phyloP scores from a whole-genome alignment of 345 rosid species.

The Salix udensis region DNA sequence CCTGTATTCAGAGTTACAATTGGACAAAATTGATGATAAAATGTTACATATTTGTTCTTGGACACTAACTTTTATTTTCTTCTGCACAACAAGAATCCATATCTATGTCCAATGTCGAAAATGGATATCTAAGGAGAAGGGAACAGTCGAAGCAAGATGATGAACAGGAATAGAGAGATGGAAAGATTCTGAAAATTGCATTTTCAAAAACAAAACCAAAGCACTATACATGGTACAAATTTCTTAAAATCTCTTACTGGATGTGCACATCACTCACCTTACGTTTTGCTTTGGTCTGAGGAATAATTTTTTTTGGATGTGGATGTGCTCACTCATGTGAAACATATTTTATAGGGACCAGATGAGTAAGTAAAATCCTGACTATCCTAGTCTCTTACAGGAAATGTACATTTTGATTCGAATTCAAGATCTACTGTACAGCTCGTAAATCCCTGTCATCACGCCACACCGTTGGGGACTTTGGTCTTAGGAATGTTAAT shows the following conservation, averaged over 20 bases:
- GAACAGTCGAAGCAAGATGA: neutral
- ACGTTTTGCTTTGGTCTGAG: constrained; percentile 36
- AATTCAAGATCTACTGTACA: no score
- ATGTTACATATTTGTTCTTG: neutral
- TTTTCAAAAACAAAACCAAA: neutral
- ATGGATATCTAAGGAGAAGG: no score
- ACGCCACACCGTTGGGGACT: neutral
- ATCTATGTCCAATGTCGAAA: no score
- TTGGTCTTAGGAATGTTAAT: constrained; percentile 54
- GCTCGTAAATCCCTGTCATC: no score
- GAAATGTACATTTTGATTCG: no score
- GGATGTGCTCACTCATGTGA: no score
- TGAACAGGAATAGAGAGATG: neutral
- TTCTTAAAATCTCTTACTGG: neutral
- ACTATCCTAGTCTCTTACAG: no score
- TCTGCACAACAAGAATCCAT: no score
- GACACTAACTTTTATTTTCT: neutral
- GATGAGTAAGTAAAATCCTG: no score
- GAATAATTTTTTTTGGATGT: constrained; percentile 21
- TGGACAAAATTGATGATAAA: neutral
- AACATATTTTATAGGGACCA: no score
- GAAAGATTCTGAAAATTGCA: neutral
- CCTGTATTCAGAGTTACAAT: neutral
- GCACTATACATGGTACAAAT: neutral
- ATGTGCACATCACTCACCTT: constrained; percentile 17